Base-by-base conservation (phyloP, 495 filamentous ascomycete genomes). In the Saxispiralis lemnorum region DNA sequence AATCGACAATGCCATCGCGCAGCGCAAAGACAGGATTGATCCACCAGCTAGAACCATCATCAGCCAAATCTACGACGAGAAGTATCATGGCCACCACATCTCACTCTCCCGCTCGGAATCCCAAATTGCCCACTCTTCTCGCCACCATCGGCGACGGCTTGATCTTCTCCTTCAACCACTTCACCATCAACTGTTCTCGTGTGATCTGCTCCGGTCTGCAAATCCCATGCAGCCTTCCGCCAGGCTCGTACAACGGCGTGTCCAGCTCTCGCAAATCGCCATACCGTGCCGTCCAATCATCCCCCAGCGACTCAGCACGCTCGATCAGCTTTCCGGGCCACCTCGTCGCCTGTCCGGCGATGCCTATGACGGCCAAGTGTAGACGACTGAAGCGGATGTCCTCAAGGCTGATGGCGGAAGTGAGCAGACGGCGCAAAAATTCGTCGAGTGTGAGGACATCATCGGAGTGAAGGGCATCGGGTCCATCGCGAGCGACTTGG, bases 1-100 rank as follows among this genome's bases (percentile, higher is more conserved):
- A 42, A 34, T 63, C 54, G 32, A 64, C 59, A 20, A 64, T 64
- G 44, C 61, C 61, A 21, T 48, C 59, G 5, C 47, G 53, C 34
- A 57, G 56, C 0, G 61, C 61, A 32, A 64, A 59, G 0, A 60
- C 31, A 15, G 54, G 44, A 35, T 50, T 56, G 34, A 64, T 55
- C 61, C 61, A 64, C 61, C 61, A 64, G 12, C 59, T 61, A 34
- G 14, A 35, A 17, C 15, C 9, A 1, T 11, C 13, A 24, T 47
- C 36, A 45, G 45, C 40, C 19, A 10, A 9, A 12, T 37, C 14
- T 18, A 19, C n/a, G 31, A 15, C 38, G 17, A n/a, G 7, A 1
- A 38, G 9, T 14, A 33, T 11, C 2, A 13, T n/a, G 21, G n/a
- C n/a, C n/a, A n/a, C 6, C 1, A 42, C 35, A 2, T 53, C 59